Base-by-base conservation (phyloP, 495 filamentous ascomycete genomes). In the Annulohypoxylon maeteangense region DNA sequence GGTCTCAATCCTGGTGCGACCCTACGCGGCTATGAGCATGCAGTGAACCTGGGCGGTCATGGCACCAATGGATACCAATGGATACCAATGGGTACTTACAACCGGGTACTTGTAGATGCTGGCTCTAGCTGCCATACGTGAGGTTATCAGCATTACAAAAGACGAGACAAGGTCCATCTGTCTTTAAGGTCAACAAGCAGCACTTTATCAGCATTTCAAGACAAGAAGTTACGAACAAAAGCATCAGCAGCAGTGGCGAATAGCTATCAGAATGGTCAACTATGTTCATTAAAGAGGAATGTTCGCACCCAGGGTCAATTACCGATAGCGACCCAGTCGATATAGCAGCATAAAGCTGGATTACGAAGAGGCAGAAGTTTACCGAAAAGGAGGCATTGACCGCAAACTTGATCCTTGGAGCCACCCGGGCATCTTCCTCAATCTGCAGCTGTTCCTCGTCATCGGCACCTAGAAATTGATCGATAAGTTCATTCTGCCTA, bases 111-210 rank as follows among this genome's bases (percentile, higher is more conserved):
- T 86, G 78, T 87, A 86, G 32, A 87, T 75, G 68, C 84, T 87
- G 31, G 85, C 82, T 23, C 85, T 78, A 0, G 81, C 76, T 12
- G 86, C 86, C 65, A 87, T 67, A 42, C 81, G 78, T 0, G 84
- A 86, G 4, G 84, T 86, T 65, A 84, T 76, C 25, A 86, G 78
- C 82, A 87, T 87, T 65, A 87, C 84, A 65, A 84, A 80, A 25
- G 85, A 87, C 25, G 84, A 86, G 6, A 87, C 84, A n/a, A 87
- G 81, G 56, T 88, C 85, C 85, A 87, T 87, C 81, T 82, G 38
- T 70, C 47, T 57, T 22, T 31, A 50, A 27, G 50, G 73, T 79
- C 32, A 79, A 74, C 56, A 18, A 20, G 54, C 50, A 65, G 50
- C 57, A 70, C 55, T 67, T 74, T 44, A 67, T 72, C 42, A 67